These are phyloP conservation scores for Pseudopediastrum boryanum DNA, from an alignment of 139 green algal genomes.

Conservation along the genomic window DNA sequence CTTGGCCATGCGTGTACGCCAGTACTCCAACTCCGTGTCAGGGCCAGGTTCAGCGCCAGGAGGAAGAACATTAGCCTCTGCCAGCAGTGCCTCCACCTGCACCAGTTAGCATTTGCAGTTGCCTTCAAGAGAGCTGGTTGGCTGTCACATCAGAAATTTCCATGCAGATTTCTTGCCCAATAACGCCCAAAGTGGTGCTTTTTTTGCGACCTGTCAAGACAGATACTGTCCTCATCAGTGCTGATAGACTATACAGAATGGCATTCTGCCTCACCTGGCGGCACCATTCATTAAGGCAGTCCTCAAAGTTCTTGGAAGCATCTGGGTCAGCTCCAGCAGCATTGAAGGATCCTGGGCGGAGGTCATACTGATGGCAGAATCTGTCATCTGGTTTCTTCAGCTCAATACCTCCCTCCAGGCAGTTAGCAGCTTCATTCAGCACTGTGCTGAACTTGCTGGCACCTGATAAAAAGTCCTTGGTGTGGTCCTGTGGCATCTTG, in stretches of 20 bases:
- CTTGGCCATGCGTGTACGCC: constrained; percentile 79
- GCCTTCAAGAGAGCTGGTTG: not conserved
- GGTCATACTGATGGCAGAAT: constrained; percentile 62
- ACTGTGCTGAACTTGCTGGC: constrained; percentile 68
- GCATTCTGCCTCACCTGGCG: constrained; percentile 23
- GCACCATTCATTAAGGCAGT: constrained; percentile 77
- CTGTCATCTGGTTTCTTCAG: constrained; percentile 71
- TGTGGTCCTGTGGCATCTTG: constrained; percentile 59
- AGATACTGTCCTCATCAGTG: too few species aligned
- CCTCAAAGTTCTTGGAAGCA: constrained; percentile 43
- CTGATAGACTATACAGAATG: not conserved
- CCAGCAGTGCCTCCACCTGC: constrained; percentile 49
- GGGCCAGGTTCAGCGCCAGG: constrained; percentile 71
- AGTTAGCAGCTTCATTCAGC: constrained; percentile 74
- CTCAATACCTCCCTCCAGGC: constrained; percentile 68
- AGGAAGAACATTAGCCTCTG: not conserved
- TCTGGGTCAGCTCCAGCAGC: constrained; percentile 57
- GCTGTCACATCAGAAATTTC: not conserved
- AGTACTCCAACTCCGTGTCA: constrained; percentile 90
- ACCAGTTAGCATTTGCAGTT: constrained; percentile 6
- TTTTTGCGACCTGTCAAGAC: not conserved
- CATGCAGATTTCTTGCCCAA: constrained; percentile 3
- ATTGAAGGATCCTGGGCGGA: constrained; percentile 62
- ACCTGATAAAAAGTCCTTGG: constrained; percentile 60
- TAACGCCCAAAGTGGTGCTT: too few species aligned